Conservation (phyloP, 2,329 filamentous ascomycete species). For the Cytospora mali region DNA sequence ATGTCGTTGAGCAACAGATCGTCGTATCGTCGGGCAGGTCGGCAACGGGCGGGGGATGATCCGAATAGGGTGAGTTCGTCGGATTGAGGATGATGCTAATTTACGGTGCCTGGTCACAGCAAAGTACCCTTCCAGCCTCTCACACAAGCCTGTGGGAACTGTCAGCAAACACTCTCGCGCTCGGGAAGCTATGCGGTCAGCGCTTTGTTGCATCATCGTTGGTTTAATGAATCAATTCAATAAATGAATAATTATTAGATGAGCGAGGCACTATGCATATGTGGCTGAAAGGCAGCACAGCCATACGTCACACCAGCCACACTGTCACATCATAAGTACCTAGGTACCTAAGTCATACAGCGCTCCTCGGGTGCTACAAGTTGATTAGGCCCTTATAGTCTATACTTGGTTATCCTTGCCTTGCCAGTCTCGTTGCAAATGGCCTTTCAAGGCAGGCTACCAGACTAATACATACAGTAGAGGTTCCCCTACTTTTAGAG, state of each 20-base stretch:
- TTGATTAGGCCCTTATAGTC: too few species aligned
- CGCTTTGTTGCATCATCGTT: slow-evolving; percentile 22
- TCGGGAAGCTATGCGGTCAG: too few species aligned
- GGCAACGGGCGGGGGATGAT: slow-evolving; percentile 18
- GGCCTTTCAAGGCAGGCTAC: not conserved
- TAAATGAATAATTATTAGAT: slow-evolving; percentile 18
- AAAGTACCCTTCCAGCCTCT: slow-evolving; percentile 7
- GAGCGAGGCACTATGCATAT: not conserved
- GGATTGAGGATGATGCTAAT: slow-evolving; percentile 14
- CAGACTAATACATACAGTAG: not conserved
- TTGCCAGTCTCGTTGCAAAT: not conserved
- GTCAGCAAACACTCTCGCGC: too few species aligned
- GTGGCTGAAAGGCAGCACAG: slow-evolving; percentile 1
- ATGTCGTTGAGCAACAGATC: not conserved
- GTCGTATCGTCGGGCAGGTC: slow-evolving; percentile 4
- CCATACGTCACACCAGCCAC: not conserved
- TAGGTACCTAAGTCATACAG: too few species aligned
- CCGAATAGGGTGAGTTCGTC: slow-evolving; percentile 11
- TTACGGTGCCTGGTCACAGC: not conserved
- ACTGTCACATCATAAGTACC: not conserved
- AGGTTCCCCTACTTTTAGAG: not conserved
- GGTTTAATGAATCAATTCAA: not conserved
- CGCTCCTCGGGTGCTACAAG: too few species aligned
- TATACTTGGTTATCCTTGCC: not conserved
- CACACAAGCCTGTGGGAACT: slow-evolving; percentile 3